phyloP scores from a whole-genome alignment of 148 eudicot species.

The Rhododendron kiyosumense region DNA sequence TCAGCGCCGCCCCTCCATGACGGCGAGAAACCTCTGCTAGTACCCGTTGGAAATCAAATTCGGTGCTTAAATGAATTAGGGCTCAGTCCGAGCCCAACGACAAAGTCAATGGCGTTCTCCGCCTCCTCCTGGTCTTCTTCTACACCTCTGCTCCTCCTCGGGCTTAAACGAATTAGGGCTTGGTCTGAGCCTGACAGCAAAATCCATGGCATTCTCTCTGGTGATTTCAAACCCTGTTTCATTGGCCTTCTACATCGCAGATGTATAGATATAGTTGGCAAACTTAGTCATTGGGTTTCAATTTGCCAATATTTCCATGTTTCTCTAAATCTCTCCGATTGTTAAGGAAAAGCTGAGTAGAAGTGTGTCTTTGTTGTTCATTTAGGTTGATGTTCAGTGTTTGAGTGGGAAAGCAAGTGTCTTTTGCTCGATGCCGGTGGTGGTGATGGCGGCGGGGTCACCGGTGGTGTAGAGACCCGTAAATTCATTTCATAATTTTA shows the following conservation, averaged over 20 bases:
- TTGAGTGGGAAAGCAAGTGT: neutral
- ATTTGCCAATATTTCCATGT: neutral
- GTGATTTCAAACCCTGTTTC: slow-evolving; percentile 68
- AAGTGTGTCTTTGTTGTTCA: neutral
- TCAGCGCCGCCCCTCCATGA: too few species aligned
- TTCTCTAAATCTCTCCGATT: neutral
- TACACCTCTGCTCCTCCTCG: too few species aligned
- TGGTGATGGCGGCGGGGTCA: too few species aligned
- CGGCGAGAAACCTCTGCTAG: slow-evolving; percentile 1
- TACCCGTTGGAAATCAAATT: slow-evolving; percentile 18
- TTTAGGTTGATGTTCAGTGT: neutral
- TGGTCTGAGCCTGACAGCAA: too few species aligned
- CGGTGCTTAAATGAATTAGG: slow-evolving; percentile 17
- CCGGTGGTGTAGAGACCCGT: too few species aligned
- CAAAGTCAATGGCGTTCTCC: slow-evolving; percentile 54
- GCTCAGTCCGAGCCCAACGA: slow-evolving; percentile 53
- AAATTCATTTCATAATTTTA: too few species aligned
- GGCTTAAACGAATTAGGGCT: too few species aligned
- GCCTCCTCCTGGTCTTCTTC: too few species aligned
- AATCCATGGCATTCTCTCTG: slow-evolving; percentile 21
- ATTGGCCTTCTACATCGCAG: slow-evolving; percentile 51
- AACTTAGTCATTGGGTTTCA: neutral
- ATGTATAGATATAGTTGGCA: neutral
- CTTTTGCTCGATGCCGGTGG: neutral
- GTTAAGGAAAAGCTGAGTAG: neutral